Base-by-base conservation (phyloP, 108 stramenopile species). In the Nitzschia putrida region DNA sequence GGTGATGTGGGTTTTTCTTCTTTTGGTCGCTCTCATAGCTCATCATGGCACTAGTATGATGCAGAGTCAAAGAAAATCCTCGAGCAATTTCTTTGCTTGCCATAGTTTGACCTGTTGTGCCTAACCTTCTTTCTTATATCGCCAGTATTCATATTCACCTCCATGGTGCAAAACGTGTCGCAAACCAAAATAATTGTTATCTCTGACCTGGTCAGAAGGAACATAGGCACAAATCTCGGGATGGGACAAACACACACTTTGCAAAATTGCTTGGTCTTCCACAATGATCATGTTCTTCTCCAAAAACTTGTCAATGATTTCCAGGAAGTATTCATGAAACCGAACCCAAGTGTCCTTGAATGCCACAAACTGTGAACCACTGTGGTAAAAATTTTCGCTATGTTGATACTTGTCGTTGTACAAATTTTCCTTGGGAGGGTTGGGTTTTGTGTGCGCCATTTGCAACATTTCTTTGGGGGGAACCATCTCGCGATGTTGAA, bases 221-320 rank as follows among this genome's bases (percentile, higher is more conserved):
- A 80, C 58, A 52, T 85, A 85, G 47, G 71, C 78, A 68, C 85
- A 85, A 22, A 85, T 53, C 39, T 72, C 57, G 0, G 84, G 80
- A 65, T 74, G 20, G 16, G 40, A 54, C 40, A 76, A 43, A 57
- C 85, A 85, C 13, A 66, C 61, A 13, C 71, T 63, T 49, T 85
- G 85, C 53, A 85, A 24, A 8, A 85, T 66, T 18, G 63, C 64
- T 72, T 85, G 85, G 72, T 85, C 85, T 56, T 85, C 85, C 9
- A 81, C 81, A 24, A 85, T 77, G 47, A 85, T 81, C 74, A 77
- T 71, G 21, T 73, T 64, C 12, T 63, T 61, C 14, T 64, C 68
- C 44, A 85, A 45, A 50, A 79, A 85, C 7, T 44, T 43, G 56
- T 82, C 71, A 14, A 85, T 66, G 0, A 69, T 77, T 8, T 77